phyloP scores from a whole-genome alignment of 2,329 filamentous ascomycete species.

The Clathrospora elynae region DNA sequence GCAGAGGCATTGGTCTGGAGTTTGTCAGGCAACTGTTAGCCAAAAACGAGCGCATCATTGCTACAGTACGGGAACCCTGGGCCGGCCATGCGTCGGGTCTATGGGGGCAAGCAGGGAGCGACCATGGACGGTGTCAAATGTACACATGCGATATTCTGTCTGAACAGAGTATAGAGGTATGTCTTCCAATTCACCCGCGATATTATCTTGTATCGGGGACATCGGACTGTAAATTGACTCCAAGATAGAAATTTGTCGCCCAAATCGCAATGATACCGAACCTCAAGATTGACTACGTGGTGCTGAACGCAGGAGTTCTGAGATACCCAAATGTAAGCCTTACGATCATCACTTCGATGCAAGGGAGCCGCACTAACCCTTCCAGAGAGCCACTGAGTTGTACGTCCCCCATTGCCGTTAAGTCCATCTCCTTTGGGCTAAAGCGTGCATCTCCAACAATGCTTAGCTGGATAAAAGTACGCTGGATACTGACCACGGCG shows the following conservation, averaged over 20 bases:
- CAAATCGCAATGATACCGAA: slow-evolving; percentile 49
- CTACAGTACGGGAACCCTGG: slow-evolving; percentile 55
- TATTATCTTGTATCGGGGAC: too few species aligned
- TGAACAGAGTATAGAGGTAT: slow-evolving; percentile 57
- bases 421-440: slow-evolving; percentile 28
- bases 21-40: slow-evolving; percentile 58
- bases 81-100: slow-evolving; percentile 49
- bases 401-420: slow-evolving; percentile 39
- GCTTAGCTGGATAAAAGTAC: slow-evolving; percentile 12
- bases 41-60: slow-evolving; percentile 57
- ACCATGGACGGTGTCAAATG: slow-evolving; percentile 55
- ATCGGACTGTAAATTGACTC: too few species aligned
- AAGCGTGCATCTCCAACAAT: slow-evolving; percentile 24
- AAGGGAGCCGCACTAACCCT: slow-evolving; percentile 33
- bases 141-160: slow-evolving; percentile 60
- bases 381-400: slow-evolving; percentile 58
- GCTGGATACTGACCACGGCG: slow-evolving; percentile 8
- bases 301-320: slow-evolving; percentile 63
- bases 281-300: slow-evolving; percentile 58
- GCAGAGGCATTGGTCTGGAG: slow-evolving; percentile 58
- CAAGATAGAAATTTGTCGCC: slow-evolving; percentile 53
- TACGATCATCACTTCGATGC: slow-evolving; percentile 8
- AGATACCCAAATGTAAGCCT: slow-evolving; percentile 61
- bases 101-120: slow-evolving; percentile 50
- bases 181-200: too few species aligned